Evolutionary conservation across 2,329 filamentous ascomycete genomes (phyloP), one percentile per base, ranked within the genome.

Genomic region (Colletotrichum tabaci): DNA sequence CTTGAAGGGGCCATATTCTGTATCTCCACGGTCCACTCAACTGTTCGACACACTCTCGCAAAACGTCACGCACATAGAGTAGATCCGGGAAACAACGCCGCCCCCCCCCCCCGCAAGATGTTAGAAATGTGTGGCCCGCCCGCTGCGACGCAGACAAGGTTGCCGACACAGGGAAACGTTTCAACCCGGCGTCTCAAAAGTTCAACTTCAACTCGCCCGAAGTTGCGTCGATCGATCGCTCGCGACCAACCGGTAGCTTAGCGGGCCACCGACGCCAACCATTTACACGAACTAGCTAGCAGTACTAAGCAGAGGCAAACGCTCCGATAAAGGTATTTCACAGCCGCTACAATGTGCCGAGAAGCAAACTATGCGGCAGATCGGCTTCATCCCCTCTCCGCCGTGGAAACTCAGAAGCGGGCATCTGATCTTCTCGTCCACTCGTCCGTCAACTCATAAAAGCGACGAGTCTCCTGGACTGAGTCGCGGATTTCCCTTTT

Each of bases 401-500:
- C 44, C 46, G 15, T 16, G 6, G 21, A 61, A 30, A 71, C 47
- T n/a, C 56, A 58, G 56, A 42, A 21, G 0, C 30, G 18, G 5
- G 10, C 67, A 38, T 62, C 64, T 21, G 57, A 62, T 23, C 26
- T 30, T 21, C 15, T 6, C 13, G 16, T 8, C 64, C 64, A 67
- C 44, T 67, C n/a, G 15, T 38, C 38, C 21, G n/a, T 3, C 23
- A n/a, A 23, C 65, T 47, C 30, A 56, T 55, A 61, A 64, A 42
- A 62, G 50, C 35, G 35, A 30, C 8, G 35, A 4, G 16, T 16
- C 13, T 46, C 18, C 35, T 3, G 5, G 9, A 50, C 3, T 23
- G 69, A 64, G 46, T 72, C 65, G 13, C 23, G 18, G 16, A n/a
- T 12, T 35, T 13, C 30, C 44, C 16, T 8, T n/a, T 30, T 49